phyloP scores from a whole-genome alignment of 345 rosid species.

The Syzygium jambos region DNA sequence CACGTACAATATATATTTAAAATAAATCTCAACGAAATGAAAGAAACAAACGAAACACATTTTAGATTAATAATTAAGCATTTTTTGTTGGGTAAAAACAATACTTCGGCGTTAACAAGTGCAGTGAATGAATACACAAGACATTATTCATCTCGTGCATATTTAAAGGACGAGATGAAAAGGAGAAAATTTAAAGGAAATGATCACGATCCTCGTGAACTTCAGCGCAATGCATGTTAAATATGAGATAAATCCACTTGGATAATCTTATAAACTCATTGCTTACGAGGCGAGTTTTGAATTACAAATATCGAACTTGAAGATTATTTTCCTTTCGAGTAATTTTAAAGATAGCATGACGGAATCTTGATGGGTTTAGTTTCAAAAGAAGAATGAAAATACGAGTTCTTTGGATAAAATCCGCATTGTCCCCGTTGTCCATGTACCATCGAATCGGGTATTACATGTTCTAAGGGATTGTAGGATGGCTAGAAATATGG shows the following conservation, averaged over 20 bases:
- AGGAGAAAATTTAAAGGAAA: background rate
- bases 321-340: too few relatives aligned
- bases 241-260: background rate
- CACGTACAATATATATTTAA: background rate
- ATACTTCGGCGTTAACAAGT: too few relatives aligned
- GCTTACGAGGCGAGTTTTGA: background rate
- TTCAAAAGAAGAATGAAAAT: background rate
- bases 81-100: too few relatives aligned
- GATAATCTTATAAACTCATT: background rate
- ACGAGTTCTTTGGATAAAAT: background rate
- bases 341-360: background rate
- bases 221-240: background rate
- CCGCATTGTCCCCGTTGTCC: too few relatives aligned
- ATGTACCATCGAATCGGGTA: too few relatives aligned
- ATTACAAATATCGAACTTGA: too few relatives aligned
- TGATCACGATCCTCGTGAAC: background rate
- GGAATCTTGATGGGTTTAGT: background rate
- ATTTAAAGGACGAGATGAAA: background rate
- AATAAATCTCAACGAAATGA: background rate
- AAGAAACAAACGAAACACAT: too few relatives aligned
- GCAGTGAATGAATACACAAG: too few relatives aligned
- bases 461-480: too few relatives aligned
- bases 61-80: too few relatives aligned
- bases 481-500: too few relatives aligned
- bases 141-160: background rate